A percentile compares a stretch with the other conserved stretches of the same genome.
phyloP scores from a whole-genome alignment of 225 moss, liverwort and hornwort genomes.

The Sphagnum tenellum region DNA sequence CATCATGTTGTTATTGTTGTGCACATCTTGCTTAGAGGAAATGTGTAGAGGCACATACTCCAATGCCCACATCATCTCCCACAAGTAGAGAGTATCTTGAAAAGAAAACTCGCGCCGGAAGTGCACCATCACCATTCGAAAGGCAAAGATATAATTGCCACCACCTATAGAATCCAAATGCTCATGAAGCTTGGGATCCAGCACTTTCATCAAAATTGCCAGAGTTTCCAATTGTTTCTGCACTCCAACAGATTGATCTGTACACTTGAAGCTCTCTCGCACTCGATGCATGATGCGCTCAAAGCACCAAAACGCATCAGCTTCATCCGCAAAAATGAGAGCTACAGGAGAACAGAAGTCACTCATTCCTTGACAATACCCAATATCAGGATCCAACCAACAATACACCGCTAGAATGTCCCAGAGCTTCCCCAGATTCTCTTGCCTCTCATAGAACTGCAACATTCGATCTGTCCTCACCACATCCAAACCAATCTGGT shows the following conservation, averaged over 20 bases:
- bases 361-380: conserved; percentile 99
- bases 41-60: conserved; percentile 48
- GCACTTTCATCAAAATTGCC: conserved; percentile 67
- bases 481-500: conserved; percentile 99
- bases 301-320: conserved; percentile 98
- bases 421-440: conserved; percentile 78
- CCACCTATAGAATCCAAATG: conserved; percentile 90
- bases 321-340: conserved; percentile 74
- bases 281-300: conserved; percentile 92
- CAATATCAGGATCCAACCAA: conserved; percentile 94
- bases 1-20: conserved; percentile 10
- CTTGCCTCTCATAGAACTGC: conserved; percentile 61
- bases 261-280: conserved; percentile 93
- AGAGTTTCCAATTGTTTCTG: conserved; percentile 83
- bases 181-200: conserved; percentile 92
- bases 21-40: conserved; percentile 33
- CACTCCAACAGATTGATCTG: conserved; percentile 88
- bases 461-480: conserved; percentile 94
- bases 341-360: conserved; percentile 92
- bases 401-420: conserved; percentile 93
- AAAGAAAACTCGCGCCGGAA: conserved; percentile 97
- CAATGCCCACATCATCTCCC: conserved; percentile 99
- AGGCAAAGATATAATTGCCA: conserved; percentile 90
- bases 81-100: conserved; percentile 91
- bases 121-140: conserved; percentile 95